Percentiles rank a stretch among this genome's conserved stretches.
These are phyloP conservation scores for Gryganskiella cystojenkinii DNA, from an alignment of 192 early-diverging fungal species.

Conservation along the genomic window DNA sequence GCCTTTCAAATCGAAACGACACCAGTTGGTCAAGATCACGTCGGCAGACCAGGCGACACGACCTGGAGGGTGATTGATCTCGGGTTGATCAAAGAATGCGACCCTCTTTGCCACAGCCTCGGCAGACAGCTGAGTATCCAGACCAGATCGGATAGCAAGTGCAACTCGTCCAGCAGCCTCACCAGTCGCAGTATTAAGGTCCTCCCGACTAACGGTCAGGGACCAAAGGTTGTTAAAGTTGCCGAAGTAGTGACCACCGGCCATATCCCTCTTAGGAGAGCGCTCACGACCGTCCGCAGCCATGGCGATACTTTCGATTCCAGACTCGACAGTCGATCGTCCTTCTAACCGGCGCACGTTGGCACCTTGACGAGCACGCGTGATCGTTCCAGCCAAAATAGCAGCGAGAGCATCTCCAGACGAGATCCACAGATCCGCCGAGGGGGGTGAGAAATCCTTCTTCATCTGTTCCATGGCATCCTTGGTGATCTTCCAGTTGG, in stretches of 20 bases:
- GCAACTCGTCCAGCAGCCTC: constrained; percentile 44
- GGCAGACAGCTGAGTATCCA: constrained; percentile 35
- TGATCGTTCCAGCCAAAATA: constrained; percentile 48
- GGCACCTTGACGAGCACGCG: constrained; percentile 37
- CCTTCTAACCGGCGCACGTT: constrained; percentile 36
- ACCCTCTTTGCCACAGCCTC: constrained; percentile 48
- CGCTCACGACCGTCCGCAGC: constrained; percentile 49
- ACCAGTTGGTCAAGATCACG: constrained; percentile 54
- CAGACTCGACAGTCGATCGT: constrained; percentile 32
- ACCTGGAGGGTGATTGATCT: constrained; percentile 33
- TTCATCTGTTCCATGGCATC: constrained; percentile 38
- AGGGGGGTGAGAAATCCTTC: constrained; percentile 34
- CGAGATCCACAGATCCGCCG: constrained; percentile 46
- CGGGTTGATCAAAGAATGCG: constrained; percentile 44
- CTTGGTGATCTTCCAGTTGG: constrained; percentile 42
- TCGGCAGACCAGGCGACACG: constrained; percentile 41
- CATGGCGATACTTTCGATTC: constrained; percentile 36
- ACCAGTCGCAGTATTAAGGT: constrained; percentile 15
- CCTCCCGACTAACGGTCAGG: constrained; percentile 24
- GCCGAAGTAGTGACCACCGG: constrained; percentile 41
- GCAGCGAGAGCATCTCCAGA: constrained; percentile 50
- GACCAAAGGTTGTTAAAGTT: constrained; percentile 53
- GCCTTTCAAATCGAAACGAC: constrained; percentile 50
- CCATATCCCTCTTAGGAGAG: constrained; percentile 39
- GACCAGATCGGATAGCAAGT: constrained; percentile 28